Percentiles rank a stretch among this genome's conserved stretches.
Conservation (phyloP, 805 yeast genomes). For the Starmerella lactis-condensi region DNA sequence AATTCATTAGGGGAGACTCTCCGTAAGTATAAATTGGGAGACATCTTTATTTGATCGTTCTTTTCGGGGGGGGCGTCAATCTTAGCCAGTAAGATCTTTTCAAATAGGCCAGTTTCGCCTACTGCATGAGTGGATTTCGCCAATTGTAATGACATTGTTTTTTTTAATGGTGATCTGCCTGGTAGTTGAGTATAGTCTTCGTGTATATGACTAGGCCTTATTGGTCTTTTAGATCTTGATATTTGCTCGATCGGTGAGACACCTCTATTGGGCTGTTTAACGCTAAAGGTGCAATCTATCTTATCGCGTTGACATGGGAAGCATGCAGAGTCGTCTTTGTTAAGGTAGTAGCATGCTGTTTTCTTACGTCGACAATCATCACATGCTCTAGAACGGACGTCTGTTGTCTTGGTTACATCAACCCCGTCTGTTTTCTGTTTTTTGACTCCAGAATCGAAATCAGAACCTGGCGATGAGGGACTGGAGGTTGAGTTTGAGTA, state of each 20-base stretch:
- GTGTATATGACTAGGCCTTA: constrained; percentile 4
- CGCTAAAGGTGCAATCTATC: constrained; percentile 57
- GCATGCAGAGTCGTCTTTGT: constrained; percentile 34
- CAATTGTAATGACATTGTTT: constrained; percentile 57
- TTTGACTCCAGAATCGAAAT: too few relatives aligned
- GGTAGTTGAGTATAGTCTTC: constrained; percentile 44
- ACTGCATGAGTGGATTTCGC: constrained; percentile 80
- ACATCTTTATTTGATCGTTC: constrained; percentile 63
- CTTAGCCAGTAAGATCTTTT: constrained; percentile 45
- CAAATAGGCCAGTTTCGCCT: constrained; percentile 77
- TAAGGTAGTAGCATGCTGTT: constrained; percentile 53
- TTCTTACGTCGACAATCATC: constrained; percentile 71
- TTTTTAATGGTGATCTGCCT: constrained; percentile 45
- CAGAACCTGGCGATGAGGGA: background rate
- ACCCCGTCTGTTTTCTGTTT: too few relatives aligned
- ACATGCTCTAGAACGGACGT: constrained; percentile 36
- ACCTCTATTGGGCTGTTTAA: constrained; percentile 21
- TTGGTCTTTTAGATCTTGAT: constrained; percentile 2
- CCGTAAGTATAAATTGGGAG: constrained; percentile 47
- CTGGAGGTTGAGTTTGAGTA: too few relatives aligned
- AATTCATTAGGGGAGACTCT: constrained; percentile 61
- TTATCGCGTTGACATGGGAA: constrained; percentile 61
- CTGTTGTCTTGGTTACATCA: constrained; percentile 15
- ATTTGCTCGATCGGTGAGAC: background rate
- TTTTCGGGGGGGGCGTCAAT: constrained; percentile 48